Conservation (phyloP, 805 yeast species). For the Metschnikowia lachancei region DNA sequence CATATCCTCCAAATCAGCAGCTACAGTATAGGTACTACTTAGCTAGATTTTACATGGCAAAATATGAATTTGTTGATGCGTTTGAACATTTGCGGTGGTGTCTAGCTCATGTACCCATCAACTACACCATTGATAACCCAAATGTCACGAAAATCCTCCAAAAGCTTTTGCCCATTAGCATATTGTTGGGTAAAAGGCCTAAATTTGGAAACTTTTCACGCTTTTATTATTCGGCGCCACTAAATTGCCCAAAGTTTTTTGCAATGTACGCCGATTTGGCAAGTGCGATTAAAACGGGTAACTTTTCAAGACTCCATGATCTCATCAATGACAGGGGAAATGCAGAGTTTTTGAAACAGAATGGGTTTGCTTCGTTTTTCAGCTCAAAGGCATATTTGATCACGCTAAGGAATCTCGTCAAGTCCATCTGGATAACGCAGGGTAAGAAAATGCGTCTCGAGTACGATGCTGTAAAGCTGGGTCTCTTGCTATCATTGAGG, state of each 20-base stretch:
- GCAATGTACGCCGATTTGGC: slow-evolving; percentile 37
- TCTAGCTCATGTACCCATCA: slow-evolving; percentile 36
- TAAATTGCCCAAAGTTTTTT: slow-evolving; percentile 24
- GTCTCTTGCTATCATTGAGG: slow-evolving; percentile 19
- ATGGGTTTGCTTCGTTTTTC: slow-evolving; percentile 42
- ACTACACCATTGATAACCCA: slow-evolving; percentile 21
- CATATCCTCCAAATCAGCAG: slow-evolving; percentile 45
- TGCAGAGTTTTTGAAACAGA: slow-evolving; percentile 36
- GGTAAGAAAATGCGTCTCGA: slow-evolving; percentile 28
- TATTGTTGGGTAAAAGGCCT: slow-evolving; percentile 56
- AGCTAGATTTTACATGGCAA: slow-evolving; percentile 54
- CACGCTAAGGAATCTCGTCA: slow-evolving; percentile 45
- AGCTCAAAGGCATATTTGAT: slow-evolving; percentile 45
- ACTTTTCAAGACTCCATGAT: slow-evolving; percentile 34
- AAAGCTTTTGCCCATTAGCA: slow-evolving; percentile 50
- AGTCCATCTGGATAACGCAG: slow-evolving; percentile 29
- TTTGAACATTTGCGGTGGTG: slow-evolving; percentile 57
- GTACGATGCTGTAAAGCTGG: slow-evolving; percentile 28
- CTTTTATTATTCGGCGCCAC: slow-evolving; percentile 18
- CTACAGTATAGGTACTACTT: slow-evolving; percentile 53
- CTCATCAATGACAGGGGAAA: slow-evolving; percentile 21
- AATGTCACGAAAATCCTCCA: slow-evolving; percentile 45
- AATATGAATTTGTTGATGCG: slow-evolving; percentile 47
- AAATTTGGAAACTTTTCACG: slow-evolving; percentile 19
- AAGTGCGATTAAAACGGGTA: slow-evolving; percentile 42